A percentile compares a stretch with the other conserved stretches of the same genome.
phyloP scores from a whole-genome alignment of 495 filamentous ascomycete species.

The Lasiosphaeris hirsuta region DNA sequence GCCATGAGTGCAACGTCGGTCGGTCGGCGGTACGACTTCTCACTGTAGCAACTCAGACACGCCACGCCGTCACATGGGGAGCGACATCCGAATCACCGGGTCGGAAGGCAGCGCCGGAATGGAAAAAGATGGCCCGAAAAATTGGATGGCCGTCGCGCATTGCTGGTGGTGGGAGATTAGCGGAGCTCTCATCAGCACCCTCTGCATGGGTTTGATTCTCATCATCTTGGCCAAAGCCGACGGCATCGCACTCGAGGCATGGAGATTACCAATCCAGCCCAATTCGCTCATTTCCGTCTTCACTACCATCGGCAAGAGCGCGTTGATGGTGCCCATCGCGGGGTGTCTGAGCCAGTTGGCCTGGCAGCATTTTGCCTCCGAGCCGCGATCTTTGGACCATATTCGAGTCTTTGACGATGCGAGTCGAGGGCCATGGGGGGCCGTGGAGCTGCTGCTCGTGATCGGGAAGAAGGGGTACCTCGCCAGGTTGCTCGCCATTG shows the following conservation, averaged over 20 bases:
- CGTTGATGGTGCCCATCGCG: constrained; percentile 3
- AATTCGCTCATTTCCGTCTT: constrained; percentile 11
- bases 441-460: background rate
- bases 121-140: background rate
- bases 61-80: background rate
- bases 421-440: constrained; percentile 10
- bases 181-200: background rate
- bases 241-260: background rate
- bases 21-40: background rate
- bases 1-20: background rate
- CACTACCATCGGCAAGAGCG: constrained; percentile 3
- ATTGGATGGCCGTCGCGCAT: background rate
- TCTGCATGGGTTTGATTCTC: background rate
- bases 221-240: background rate
- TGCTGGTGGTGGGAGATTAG: constrained; percentile 28
- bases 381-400: background rate
- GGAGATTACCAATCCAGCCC: constrained; percentile 13
- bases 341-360: constrained; percentile 6
- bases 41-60: background rate
- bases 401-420: constrained; percentile 12
- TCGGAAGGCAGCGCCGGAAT: background rate
- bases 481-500: constrained; percentile 8
- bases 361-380: constrained; percentile 1
- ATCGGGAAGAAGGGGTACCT: background rate
- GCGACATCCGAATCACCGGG: too few species aligned